A percentile compares a stretch with the other conserved stretches of the same genome.
phyloP scores from a whole-genome alignment of 2,329 filamentous ascomycete species.

The Mycosphaerella arachidis region DNA sequence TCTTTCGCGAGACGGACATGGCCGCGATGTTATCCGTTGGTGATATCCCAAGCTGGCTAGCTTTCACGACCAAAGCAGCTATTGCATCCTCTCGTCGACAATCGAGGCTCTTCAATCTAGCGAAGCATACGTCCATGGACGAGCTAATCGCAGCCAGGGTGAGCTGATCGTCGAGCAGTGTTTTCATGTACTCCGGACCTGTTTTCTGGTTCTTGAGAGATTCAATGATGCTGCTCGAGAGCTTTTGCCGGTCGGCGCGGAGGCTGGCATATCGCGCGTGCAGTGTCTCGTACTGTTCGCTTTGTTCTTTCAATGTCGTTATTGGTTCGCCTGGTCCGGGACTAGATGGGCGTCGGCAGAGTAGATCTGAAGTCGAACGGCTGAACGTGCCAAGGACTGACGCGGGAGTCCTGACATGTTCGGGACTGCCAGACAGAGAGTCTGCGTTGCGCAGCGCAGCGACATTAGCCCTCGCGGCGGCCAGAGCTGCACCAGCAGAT shows the following conservation, averaged over 20 bases:
- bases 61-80: slow-evolving; percentile 17
- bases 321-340: slow-evolving; percentile 10
- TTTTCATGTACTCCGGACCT: slow-evolving; percentile 25
- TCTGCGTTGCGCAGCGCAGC: slow-evolving; percentile 16
- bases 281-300: slow-evolving; percentile 26
- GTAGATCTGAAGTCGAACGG: slow-evolving; percentile 9
- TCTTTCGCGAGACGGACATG: slow-evolving; percentile 14
- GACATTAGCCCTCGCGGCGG: slow-evolving; percentile 20
- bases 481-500: slow-evolving; percentile 10
- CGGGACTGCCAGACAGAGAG: slow-evolving; percentile 1
- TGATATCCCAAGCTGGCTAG: slow-evolving; percentile 10
- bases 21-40: slow-evolving; percentile 16
- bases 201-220: slow-evolving; percentile 22
- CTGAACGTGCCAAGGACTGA: slow-evolving; percentile 6
- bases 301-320: slow-evolving; percentile 16
- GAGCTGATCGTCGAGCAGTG: slow-evolving; percentile 30
- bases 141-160: slow-evolving; percentile 28
- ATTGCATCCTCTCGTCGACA: slow-evolving; percentile 30
- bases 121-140: slow-evolving; percentile 34
- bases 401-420: background rate
- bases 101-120: slow-evolving; percentile 31
- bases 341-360: slow-evolving; percentile 3
- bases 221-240: slow-evolving; percentile 24
- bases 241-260: slow-evolving; percentile 28
- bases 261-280: slow-evolving; percentile 27